Conservation (phyloP, 129 eudicot genomes). For the Silybum marianum region DNA sequence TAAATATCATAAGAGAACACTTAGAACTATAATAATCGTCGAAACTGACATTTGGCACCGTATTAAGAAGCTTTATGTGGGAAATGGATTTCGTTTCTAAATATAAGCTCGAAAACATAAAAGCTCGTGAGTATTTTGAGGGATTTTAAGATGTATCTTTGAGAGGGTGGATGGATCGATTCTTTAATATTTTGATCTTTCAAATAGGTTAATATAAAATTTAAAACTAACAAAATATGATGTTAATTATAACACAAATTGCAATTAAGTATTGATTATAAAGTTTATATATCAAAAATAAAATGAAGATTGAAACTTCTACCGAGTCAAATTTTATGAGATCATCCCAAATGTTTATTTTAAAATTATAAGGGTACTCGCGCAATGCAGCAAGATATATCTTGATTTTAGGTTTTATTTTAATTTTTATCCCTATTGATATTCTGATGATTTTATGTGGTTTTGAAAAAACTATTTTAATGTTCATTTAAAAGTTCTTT, state of each 20-base stretch:
- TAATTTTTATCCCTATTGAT: too few relatives aligned
- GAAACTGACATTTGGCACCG: neutral
- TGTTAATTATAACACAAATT: neutral
- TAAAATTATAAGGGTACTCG: too few relatives aligned
- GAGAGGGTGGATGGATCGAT: neutral
- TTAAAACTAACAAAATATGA: too few relatives aligned
- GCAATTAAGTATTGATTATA: neutral
- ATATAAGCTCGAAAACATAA: neutral
- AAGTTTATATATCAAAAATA: neutral
- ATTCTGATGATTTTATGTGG: too few relatives aligned
- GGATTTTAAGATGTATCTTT: neutral
- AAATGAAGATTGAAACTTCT: too few relatives aligned
- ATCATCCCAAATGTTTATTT: neutral
- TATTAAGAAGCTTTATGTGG: neutral
- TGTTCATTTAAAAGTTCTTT: too few relatives aligned
- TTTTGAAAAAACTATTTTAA: too few relatives aligned
- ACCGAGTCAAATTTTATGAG: neutral
- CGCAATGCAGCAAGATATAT: too few relatives aligned
- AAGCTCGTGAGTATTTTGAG: too few relatives aligned
- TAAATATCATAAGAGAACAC: neutral
- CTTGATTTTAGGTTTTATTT: too few relatives aligned
- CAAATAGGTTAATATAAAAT: neutral
- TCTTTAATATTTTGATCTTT: too few relatives aligned
- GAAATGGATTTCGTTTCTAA: neutral
- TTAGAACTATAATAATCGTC: neutral